A percentile compares a stretch with the other conserved stretches of the same genome.
Conservation (phyloP, 768 basidiomycete genomes). For the Suillus placidus region DNA sequence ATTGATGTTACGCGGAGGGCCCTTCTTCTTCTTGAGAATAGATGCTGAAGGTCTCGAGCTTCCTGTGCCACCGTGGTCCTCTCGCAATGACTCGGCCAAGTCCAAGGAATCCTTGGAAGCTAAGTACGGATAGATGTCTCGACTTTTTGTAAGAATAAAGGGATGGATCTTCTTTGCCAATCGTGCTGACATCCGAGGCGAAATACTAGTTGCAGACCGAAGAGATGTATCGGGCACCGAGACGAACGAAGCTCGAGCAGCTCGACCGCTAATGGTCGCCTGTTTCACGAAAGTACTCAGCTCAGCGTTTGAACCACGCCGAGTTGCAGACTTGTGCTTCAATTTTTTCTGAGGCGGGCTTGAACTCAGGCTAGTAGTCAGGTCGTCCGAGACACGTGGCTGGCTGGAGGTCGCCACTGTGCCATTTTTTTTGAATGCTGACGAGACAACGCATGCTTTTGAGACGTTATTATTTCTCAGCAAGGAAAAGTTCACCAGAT, state of each 20-base stretch:
- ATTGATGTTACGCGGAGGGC: constrained; percentile 18
- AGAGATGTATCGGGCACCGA: neutral
- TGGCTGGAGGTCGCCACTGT: neutral
- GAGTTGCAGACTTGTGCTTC: neutral
- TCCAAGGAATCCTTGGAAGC: constrained; percentile 24
- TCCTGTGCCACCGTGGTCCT: neutral
- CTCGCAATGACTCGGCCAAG: neutral
- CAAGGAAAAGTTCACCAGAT: neutral
- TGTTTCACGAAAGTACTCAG: neutral
- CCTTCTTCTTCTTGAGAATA: constrained; percentile 17
- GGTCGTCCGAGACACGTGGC: neutral
- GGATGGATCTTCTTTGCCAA: constrained; percentile 23
- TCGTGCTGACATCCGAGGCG: constrained; percentile 25
- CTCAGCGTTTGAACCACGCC: neutral
- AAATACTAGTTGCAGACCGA: neutral
- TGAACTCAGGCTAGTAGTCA: neutral
- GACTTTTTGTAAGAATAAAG: constrained; percentile 16
- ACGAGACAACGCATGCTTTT: neutral
- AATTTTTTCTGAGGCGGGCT: constrained; percentile 1
- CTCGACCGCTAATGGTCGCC: neutral
- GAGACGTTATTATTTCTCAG: neutral
- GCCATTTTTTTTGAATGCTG: neutral
- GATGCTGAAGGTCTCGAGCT: neutral
- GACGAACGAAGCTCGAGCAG: neutral
- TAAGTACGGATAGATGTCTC: constrained; percentile 33